Conservation (phyloP, 148 eudicot species). For the Dianthus caryophyllus region DNA sequence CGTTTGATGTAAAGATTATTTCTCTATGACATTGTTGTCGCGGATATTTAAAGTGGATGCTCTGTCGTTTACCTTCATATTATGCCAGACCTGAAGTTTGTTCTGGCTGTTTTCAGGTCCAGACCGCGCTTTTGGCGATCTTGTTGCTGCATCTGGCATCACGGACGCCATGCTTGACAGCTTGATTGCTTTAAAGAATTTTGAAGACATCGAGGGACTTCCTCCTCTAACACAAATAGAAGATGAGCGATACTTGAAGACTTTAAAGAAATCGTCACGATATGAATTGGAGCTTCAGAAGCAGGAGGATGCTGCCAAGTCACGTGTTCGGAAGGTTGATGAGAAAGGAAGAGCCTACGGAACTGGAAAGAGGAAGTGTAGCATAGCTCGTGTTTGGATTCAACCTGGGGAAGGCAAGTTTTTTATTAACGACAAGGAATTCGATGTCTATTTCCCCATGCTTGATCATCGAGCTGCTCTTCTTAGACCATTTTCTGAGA, state of each 20-base stretch:
- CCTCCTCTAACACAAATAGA: conserved; percentile 81
- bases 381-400: conserved; percentile 92
- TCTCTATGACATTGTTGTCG: not conserved
- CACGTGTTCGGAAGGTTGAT: conserved; percentile 73
- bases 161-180: conserved; percentile 90
- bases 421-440: conserved; percentile 68
- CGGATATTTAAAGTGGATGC: not conserved
- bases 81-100: not conserved
- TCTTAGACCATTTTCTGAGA: conserved; percentile 89
- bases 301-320: conserved; percentile 77
- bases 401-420: conserved; percentile 89
- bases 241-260: conserved; percentile 66
- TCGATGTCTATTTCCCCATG: conserved; percentile 92
- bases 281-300: conserved; percentile 79
- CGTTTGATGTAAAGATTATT: not conserved
- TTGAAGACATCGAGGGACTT: conserved; percentile 64
- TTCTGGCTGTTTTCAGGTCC: conserved; percentile 50
- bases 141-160: conserved; percentile 85
- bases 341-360: conserved; percentile 94
- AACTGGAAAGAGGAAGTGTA: conserved; percentile 88
- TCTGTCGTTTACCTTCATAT: not conserved
- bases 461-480: conserved; percentile 97
- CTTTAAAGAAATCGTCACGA: conserved; percentile 50
- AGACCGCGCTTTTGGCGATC: conserved; percentile 90
- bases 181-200: conserved; percentile 79